These are phyloP conservation scores for Trichophyton rubrum DNA, from an alignment of 2,329 filamentous ascomycete species.

Conservation along the genomic window DNA sequence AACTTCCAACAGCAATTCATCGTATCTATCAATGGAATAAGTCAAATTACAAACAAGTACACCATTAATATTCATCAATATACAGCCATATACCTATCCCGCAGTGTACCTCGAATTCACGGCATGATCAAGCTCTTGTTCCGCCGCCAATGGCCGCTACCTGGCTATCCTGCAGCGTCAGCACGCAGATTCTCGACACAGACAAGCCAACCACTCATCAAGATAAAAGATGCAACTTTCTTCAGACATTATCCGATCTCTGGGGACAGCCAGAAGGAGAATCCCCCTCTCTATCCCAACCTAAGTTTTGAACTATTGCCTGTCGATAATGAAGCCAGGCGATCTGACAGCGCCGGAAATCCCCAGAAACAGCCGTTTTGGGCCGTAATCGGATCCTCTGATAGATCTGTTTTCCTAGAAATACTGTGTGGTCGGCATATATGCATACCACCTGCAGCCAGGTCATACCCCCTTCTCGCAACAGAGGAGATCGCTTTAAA, in stretches of 20 bases:
- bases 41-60: too few relatives aligned
- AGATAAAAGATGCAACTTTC: slow-evolving; percentile 68
- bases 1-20: too few relatives aligned
- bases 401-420: slow-evolving; percentile 72
- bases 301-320: slow-evolving; percentile 56
- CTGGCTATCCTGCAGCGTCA: neutral
- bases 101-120: neutral
- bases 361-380: slow-evolving; percentile 47
- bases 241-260: slow-evolving; percentile 59
- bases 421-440: slow-evolving; percentile 64
- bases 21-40: too few relatives aligned
- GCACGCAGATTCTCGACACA: slow-evolving; percentile 7
- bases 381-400: slow-evolving; percentile 69
- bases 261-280: slow-evolving; percentile 35
- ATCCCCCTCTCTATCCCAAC: slow-evolving; percentile 60
- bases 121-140: neutral
- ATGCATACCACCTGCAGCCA: slow-evolving; percentile 59
- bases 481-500: slow-evolving; percentile 45
- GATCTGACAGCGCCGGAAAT: slow-evolving; percentile 3
- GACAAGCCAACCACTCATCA: slow-evolving; percentile 46
- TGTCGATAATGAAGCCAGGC: neutral
- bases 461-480: slow-evolving; percentile 67
- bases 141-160: neutral
- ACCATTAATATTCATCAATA: too few relatives aligned
- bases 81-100: too few relatives aligned